Evolutionary conservation across 2,329 filamentous ascomycete species (phyloP), one percentile per base, ranked within the genome.

Genomic region (Teratosphaeriaceae sp.): DNA sequence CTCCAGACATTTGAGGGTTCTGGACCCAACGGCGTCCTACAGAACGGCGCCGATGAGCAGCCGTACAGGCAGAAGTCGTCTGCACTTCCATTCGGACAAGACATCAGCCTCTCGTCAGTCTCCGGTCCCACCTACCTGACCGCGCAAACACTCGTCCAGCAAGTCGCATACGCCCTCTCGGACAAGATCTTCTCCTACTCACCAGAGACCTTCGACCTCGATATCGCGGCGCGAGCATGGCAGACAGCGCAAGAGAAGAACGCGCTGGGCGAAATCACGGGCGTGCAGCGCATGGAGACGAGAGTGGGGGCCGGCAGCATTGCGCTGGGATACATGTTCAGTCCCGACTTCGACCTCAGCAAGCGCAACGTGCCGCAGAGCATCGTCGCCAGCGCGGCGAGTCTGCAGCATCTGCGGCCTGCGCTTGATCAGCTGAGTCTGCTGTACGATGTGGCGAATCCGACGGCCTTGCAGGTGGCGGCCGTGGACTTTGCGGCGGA

Each of bases 161-260:
- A 98, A 69, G 84, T 97, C 52, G 88, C 90, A 48, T 98, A 95
- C 70, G 79, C 86, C 51, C 76, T 98, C 48, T 97, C 90, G 44
- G 89, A 97, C 74, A 95, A 94, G 75, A 82, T 97, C 69, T 98
- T 95, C 72, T 85, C 89, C 44, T 97, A 94, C 73, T 97, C 90
- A 2, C 88, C 89, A 21, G 86, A 94, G 60, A 85, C 87, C 12
- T 97, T 96, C 60, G 86, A 94, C 62, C 77, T 98, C 51, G 90
- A 97, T 64, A 67, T 82, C 49, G 88, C 89, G 36, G 82, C 86
- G 42, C 85, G 83, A 65, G 68, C 79, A 54, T 98, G 92, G 92
- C 75, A 79, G 38, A 66, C 70, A 21, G 69, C 78, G 49, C 72
- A 78, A 49, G 82, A 88, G 61, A 73, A 75, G 62, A 98, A 98